Base-by-base conservation (phyloP, 495 filamentous ascomycete genomes). In the Penicillium steckii region DNA sequence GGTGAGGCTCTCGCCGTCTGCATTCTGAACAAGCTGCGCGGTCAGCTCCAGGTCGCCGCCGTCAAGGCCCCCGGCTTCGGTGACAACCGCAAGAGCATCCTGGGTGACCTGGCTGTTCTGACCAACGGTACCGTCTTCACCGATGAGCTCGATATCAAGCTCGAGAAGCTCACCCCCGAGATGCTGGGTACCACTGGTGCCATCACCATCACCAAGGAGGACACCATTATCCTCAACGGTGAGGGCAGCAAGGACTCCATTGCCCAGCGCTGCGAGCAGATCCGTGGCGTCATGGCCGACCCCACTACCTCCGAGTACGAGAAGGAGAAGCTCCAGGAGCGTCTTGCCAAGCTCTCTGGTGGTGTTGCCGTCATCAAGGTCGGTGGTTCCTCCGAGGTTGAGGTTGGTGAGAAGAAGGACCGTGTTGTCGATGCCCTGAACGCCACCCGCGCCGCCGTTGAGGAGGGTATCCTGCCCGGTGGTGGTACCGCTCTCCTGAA, bases 281-380 rank as follows among this genome's bases (percentile, higher is more conserved):
- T 98, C 78, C 93, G 94, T 64, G 91, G 91, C 57, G 91, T 96
- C 74, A 96, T 97, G 85, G 80, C 74, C 56, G 94, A 97, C 79
- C 85, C 94, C 24, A 83, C 81, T 53, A 97, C 94, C 53, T 95
- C 91, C 53, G 95, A 97, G 63, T 97, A 98, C 77, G 94, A 98
- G 83, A 97, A 96, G 81, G 94, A 98, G 86, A 98, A 98, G 84
- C 88, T 98, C 50, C 94, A 97, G 75, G 94, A 98, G 79, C 94
- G 94, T 77, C 89, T 97, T 45, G 94, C 94, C 60, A 98, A 98
- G 86, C 90, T 98, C 59, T 97, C 94, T 41, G 94, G 94, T 48
- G 94, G 94, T 83, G 94, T 98, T 66, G 94, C 94, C 56, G 94
- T 98, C 74, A 97, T 98, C 82, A 96, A 93, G 81, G 94, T 98